Evolutionary conservation across 2,329 filamentous ascomycete genomes (phyloP).

Genomic region (Fusarium circinatum): DNA sequence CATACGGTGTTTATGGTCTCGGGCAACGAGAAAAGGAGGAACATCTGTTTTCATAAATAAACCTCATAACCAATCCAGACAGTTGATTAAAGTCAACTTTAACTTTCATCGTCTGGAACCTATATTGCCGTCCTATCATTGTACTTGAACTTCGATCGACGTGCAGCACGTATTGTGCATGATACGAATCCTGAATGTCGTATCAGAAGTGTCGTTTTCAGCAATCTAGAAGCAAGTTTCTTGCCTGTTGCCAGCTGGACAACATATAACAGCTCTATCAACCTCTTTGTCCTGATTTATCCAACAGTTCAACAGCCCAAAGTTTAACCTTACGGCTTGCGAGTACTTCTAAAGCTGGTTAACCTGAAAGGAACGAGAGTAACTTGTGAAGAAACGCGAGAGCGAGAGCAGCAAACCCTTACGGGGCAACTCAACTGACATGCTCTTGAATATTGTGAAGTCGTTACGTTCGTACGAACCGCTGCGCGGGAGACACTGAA

Average conservation of each 20-base stretch:
- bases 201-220: not conserved
- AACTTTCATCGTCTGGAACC: not conserved
- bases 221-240: not conserved
- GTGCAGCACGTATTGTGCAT: not conserved
- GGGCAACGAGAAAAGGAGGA: conserved; percentile 25
- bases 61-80: conserved; percentile 16
- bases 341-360: not conserved
- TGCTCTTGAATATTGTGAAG: not conserved
- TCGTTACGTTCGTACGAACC: not conserved
- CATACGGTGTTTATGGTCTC: conserved; percentile 34
- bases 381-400: not conserved
- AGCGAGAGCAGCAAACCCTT: not conserved
- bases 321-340: not conserved
- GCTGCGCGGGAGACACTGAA: too few relatives aligned
- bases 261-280: not conserved
- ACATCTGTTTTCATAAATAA: conserved; percentile 24
- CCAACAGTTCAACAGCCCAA: not conserved
- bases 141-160: not conserved
- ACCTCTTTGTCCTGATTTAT: not conserved
- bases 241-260: not conserved
- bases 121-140: not conserved
- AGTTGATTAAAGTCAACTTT: not conserved
- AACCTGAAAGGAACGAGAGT: not conserved
- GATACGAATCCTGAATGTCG: not conserved
- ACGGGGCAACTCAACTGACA: not conserved